phyloP scores from a whole-genome alignment of 306 rosid species.

The Ormosia emarginata region DNA sequence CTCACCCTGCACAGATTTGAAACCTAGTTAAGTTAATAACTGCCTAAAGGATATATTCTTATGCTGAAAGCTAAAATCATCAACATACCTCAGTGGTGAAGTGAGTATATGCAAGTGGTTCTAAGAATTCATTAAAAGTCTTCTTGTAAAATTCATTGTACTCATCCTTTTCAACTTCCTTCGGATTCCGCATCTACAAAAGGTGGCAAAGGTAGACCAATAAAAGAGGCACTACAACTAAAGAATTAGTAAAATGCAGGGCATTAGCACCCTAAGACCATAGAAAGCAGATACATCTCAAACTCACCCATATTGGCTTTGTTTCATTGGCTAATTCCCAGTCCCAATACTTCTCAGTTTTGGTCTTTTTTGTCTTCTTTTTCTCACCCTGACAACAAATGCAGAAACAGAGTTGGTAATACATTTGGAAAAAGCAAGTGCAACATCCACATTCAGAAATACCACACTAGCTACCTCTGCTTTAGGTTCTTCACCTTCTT shows the following conservation, averaged over 20 bases:
- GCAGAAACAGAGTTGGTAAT: conserved; percentile 9
- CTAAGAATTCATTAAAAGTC: conserved; percentile 84
- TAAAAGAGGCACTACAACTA: not conserved
- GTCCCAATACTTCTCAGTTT: conserved; percentile 97
- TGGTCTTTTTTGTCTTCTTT: conserved; percentile 65
- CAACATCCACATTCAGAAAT: conserved; percentile 6
- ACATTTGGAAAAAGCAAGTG: not conserved
- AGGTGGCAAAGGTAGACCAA: not conserved
- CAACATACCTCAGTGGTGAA: conserved; percentile 86
- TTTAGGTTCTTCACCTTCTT: conserved; percentile 86
- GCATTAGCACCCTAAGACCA: not conserved
- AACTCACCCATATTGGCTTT: conserved; percentile 97
- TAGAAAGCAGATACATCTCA: conserved; percentile 6
- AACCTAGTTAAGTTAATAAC: not conserved
- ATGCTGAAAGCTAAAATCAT: not conserved
- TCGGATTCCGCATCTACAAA: conserved; percentile 81
- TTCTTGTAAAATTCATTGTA: conserved; percentile 91
- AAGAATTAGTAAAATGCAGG: not conserved
- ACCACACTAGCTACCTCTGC: conserved; percentile 54
- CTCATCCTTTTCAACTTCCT: conserved; percentile 84
- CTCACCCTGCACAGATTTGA: conserved; percentile 74
- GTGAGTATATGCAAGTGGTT: conserved; percentile 84
- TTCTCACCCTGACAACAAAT: conserved; percentile 60
- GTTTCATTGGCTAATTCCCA: conserved; percentile 97
- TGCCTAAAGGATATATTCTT: not conserved